phyloP scores from a whole-genome alignment of 169 alveolate species.

The Plasmodium yoelii region DNA sequence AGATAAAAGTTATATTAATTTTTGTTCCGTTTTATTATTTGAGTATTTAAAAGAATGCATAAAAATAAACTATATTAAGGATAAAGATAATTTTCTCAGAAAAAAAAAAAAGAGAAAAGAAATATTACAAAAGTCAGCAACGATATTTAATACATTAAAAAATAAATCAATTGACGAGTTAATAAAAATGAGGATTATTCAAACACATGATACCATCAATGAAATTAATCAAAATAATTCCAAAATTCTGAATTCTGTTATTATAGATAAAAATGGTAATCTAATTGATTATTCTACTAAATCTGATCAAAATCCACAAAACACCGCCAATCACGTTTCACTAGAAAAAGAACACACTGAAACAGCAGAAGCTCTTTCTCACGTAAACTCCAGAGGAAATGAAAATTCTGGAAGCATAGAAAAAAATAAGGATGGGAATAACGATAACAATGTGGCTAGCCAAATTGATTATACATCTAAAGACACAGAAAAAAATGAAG shows the following conservation, averaged over 20 bases:
- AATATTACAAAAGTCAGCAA: slow-evolving; percentile 71
- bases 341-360: no score
- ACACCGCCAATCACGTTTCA: not conserved
- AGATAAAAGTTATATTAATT: slow-evolving; percentile 22
- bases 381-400: no score
- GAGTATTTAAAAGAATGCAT: slow-evolving; percentile 59
- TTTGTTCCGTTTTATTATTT: slow-evolving; percentile 47
- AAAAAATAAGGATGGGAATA: not conserved
- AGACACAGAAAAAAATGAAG: not conserved
- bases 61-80: slow-evolving; percentile 59
- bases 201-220: slow-evolving; percentile 44
- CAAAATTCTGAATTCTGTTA: slow-evolving; percentile 14
- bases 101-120: slow-evolving; percentile 75
- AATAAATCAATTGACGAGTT: slow-evolving; percentile 69
- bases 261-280: slow-evolving; percentile 15
- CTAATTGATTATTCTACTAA: slow-evolving; percentile 13
- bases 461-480: not conserved
- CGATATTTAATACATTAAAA: slow-evolving; percentile 64
- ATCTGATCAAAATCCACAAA: not conserved
- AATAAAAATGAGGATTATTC: slow-evolving; percentile 60
- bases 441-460: not conserved
- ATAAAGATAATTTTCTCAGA: slow-evolving; percentile 57
- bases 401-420: not conserved
- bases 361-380: no score
- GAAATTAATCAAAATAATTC: slow-evolving; percentile 20